Evolutionary conservation across 805 yeast genomes (phyloP).

Genomic region (Lachancea nothofagi): DNA sequence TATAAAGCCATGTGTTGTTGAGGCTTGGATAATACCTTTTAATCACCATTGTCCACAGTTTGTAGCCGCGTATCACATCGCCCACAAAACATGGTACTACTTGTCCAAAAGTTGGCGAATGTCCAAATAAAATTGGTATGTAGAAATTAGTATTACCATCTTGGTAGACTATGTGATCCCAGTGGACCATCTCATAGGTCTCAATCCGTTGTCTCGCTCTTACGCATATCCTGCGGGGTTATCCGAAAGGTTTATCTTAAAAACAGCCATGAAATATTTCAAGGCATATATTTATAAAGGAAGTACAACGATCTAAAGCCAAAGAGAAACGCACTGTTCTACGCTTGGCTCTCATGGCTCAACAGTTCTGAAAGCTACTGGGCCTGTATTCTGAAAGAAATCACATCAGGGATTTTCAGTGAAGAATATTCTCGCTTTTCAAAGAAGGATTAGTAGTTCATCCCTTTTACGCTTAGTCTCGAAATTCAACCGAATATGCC

Average conservation of each 20-base stretch:
- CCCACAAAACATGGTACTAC: conserved; percentile 30
- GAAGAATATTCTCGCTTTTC: too few relatives aligned
- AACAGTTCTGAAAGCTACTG: too few relatives aligned
- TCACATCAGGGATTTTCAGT: too few relatives aligned
- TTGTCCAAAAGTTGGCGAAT: conserved; percentile 27
- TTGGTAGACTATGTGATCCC: conserved; percentile 18
- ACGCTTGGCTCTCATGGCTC: too few relatives aligned
- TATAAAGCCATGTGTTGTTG: conserved; percentile 26
- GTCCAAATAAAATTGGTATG: conserved; percentile 33
- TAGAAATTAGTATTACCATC: conserved; percentile 31
- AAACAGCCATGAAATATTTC: background rate
- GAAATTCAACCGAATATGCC: conserved; percentile 1
- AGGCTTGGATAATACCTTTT: conserved; percentile 18
- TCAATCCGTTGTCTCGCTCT: background rate
- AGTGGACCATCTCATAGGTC: conserved; percentile 13
- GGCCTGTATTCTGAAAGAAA: too few relatives aligned
- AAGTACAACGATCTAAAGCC: too few relatives aligned
- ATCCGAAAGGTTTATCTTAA: conserved; percentile 7
- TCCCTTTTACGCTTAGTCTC: too few relatives aligned
- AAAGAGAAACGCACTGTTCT: too few relatives aligned
- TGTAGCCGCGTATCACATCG: conserved; percentile 26
- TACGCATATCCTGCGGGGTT: conserved; percentile 3
- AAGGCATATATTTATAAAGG: background rate
- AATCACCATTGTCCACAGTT: conserved; percentile 26
- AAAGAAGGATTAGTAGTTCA: too few relatives aligned